A percentile compares a stretch with the other conserved stretches of the same genome.
Conservation (phyloP, 176 grass and related monocot genomes). For the Puccinellia tenuiflora region DNA sequence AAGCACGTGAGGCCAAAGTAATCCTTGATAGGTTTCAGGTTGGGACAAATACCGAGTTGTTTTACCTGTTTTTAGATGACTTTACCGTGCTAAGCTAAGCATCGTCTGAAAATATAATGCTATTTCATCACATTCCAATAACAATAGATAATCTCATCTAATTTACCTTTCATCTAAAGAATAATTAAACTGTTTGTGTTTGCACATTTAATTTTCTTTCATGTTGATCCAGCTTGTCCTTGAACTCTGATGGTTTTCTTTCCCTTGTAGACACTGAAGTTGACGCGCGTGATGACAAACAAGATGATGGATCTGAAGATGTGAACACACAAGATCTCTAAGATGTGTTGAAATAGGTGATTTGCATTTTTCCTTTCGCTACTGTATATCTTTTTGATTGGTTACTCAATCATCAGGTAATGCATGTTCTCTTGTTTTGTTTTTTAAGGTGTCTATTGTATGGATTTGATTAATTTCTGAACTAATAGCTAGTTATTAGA, state of each 20-base stretch:
- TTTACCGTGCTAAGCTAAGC: not conserved
- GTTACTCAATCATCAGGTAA: not conserved
- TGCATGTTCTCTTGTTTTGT: not conserved
- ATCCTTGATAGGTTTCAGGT: not conserved
- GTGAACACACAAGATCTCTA: not conserved
- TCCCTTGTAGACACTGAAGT: not conserved
- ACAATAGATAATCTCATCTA: not conserved
- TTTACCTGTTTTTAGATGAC: not conserved
- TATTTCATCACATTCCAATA: not conserved
- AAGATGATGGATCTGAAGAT: conserved; percentile 4
- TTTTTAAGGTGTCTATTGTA: not conserved
- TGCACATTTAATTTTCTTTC: not conserved
- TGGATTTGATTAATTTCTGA: not conserved
- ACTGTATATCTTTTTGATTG: not conserved
- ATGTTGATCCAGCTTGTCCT: not conserved
- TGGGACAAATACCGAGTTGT: not conserved
- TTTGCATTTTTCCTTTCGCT: not conserved
- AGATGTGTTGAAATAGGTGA: not conserved
- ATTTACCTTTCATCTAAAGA: not conserved
- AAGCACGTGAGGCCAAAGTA: not conserved
- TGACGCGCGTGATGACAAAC: not conserved
- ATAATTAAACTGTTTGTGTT: not conserved
- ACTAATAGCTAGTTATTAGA: not conserved
- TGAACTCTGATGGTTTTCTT: not conserved
- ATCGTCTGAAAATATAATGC: not conserved